phyloP scores from a whole-genome alignment of 176 grass and related monocot genomes.

The Phragmites australis region DNA sequence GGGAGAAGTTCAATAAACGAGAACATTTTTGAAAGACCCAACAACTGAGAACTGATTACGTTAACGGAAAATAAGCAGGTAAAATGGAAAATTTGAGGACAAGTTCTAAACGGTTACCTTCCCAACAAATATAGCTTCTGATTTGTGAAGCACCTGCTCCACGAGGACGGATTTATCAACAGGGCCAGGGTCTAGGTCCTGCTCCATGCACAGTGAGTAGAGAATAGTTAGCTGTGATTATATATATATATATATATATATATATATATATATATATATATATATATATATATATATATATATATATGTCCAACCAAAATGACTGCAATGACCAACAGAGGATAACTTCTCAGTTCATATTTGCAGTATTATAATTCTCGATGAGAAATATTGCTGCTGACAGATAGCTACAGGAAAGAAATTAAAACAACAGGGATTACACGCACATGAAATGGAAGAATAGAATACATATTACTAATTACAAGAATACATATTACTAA shows the following conservation, averaged over 20 bases:
- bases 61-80: neutral
- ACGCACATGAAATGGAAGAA: neutral
- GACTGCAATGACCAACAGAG: neutral
- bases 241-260: neutral
- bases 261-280: neutral
- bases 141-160: constrained; percentile 51
- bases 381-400: constrained; percentile 22
- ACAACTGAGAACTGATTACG: neutral
- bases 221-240: neutral
- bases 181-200: constrained; percentile 44
- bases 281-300: neutral
- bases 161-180: constrained; percentile 55
- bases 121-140: constrained; percentile 43
- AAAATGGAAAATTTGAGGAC: neutral
- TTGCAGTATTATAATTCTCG: neutral
- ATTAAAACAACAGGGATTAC: neutral
- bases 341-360: constrained; percentile 2
- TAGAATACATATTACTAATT: neutral
- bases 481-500: no score
- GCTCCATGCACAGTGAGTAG: constrained; percentile 22
- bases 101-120: constrained; percentile 35
- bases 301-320: neutral
- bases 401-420: neutral
- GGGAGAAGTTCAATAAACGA: neutral
- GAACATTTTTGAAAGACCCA: neutral